Evolutionary conservation across 73 alveolate species (phyloP), one percentile per base, ranked within the genome.

Genomic region (Uronychia setigera): DNA sequence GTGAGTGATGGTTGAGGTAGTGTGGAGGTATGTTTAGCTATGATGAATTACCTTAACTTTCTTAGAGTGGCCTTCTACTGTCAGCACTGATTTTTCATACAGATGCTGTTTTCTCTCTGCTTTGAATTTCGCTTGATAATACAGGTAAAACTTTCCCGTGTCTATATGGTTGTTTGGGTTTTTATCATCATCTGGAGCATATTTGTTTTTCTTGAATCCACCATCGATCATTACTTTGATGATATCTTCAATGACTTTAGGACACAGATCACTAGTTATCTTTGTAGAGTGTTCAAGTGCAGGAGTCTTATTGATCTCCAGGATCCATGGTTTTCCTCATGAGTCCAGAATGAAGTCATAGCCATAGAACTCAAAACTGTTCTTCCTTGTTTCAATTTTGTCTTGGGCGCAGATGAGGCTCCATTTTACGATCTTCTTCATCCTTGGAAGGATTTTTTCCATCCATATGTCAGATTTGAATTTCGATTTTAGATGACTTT

Each of bases 311-410:
- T 80, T 80, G 29, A 80, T 80, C 31, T 80, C 87, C 46, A 80
- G 59, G 27, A 80, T 46, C 87, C 87, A 80, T 60, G 58, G 33
- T 80, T 80, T 80, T 11, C 26, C n/a, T 13, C 58, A 74, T 46
- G n/a, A 5, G 82, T 94, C 98, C 35, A 94, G 58, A 89, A 94
- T 88, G 58, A 84, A 91, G 79, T 94, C 98, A 85, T 91, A 94
- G 57, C 98, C 98, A 74, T 27, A 74, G 34, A 74, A 30, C 32
- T 74, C 34, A 30, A 30, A 30, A 26, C 26, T 11, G 34, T 28
- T 74, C 13, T 74, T 74, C 9, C 46, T 5, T 26, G 5, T 28
- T 27, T 74, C 80, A 74, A 74, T 74, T 28, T 28, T 74, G 80
- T 27, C 34, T 74, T 74, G 26, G 34, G 34, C 34, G 5, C 34